Evolutionary conservation across 495 filamentous ascomycete genomes (phyloP).

Genomic region (Lasiosphaeria miniovina): DNA sequence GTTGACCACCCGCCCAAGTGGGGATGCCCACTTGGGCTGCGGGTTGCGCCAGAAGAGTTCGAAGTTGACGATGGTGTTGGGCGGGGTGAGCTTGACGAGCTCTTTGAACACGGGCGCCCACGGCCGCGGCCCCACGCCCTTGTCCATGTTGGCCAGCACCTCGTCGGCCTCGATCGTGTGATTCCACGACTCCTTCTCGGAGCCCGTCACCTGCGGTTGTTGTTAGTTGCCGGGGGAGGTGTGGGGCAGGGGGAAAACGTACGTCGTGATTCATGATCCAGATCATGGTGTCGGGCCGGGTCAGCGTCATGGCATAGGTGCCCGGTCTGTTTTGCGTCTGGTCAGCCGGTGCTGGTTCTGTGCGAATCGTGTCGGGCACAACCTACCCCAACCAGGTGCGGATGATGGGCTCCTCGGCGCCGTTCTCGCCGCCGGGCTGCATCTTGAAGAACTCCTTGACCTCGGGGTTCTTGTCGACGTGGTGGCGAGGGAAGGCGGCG

Average conservation of each 20-base stretch:
- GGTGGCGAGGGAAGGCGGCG: slow-evolving; percentile 39
- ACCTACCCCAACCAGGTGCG: slow-evolving; percentile 43
- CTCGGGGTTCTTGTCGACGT: slow-evolving; percentile 41
- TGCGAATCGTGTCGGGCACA: not conserved
- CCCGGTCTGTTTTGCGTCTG: slow-evolving; percentile 33
- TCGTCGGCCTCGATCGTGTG: slow-evolving; percentile 53
- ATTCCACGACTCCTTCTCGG: slow-evolving; percentile 50
- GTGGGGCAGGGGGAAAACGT: slow-evolving; percentile 12
- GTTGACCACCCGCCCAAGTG: slow-evolving; percentile 55
- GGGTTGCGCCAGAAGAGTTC: slow-evolving; percentile 67
- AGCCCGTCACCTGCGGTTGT: slow-evolving; percentile 41
- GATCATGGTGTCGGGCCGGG: slow-evolving; percentile 48
- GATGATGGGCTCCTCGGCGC: slow-evolving; percentile 35
- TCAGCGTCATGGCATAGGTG: slow-evolving; percentile 50
- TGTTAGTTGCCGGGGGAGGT: slow-evolving; percentile 11
- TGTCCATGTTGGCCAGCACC: slow-evolving; percentile 51
- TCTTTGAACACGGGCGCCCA: slow-evolving; percentile 57
- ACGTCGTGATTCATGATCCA: slow-evolving; percentile 58
- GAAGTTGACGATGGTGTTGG: slow-evolving; percentile 60
- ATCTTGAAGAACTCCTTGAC: slow-evolving; percentile 44
- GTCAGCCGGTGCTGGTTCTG: slow-evolving; percentile 4
- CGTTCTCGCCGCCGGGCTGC: slow-evolving; percentile 33
- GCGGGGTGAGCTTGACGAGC: slow-evolving; percentile 55
- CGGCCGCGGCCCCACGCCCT: slow-evolving; percentile 34
- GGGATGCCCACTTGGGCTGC: slow-evolving; percentile 60